These are phyloP conservation scores for Pichia nanzhaoensis DNA, from an alignment of 805 yeast species.

Conservation along the genomic window DNA sequence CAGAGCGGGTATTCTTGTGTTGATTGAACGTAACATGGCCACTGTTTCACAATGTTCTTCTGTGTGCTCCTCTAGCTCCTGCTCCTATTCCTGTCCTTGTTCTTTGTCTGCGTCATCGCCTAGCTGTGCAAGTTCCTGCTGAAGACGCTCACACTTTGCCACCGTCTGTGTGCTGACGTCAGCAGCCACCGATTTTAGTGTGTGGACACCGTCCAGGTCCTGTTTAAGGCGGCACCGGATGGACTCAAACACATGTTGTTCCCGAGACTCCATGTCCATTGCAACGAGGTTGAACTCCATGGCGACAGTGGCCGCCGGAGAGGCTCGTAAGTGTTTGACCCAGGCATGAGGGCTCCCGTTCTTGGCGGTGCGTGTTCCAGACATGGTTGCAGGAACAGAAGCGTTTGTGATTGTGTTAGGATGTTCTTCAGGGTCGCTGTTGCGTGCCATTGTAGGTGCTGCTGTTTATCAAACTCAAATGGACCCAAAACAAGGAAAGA, in stretches of 20 bases:
- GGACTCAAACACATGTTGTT: conserved; percentile 1
- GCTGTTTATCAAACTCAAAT: no score
- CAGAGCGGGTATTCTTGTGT: no score
- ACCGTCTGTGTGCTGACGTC: background rate
- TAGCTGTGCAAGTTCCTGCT: background rate
- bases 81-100: background rate
- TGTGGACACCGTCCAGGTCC: conserved; percentile 4
- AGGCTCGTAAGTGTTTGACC: background rate
- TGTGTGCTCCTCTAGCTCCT: background rate
- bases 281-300: background rate
- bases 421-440: no score
- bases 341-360: background rate
- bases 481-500: no score
- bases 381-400: no score
- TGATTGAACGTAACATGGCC: background rate
- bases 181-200: background rate
- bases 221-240: background rate
- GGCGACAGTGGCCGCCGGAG: background rate
- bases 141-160: background rate
- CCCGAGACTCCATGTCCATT: background rate
- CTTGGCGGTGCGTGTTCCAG: no score
- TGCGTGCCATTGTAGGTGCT: no score
- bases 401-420: no score
- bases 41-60: background rate
- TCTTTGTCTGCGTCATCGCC: background rate